These are phyloP conservation scores for Colletotrichum sp. DNA, from an alignment of 2,329 filamentous ascomycete species.

Conservation along the genomic window DNA sequence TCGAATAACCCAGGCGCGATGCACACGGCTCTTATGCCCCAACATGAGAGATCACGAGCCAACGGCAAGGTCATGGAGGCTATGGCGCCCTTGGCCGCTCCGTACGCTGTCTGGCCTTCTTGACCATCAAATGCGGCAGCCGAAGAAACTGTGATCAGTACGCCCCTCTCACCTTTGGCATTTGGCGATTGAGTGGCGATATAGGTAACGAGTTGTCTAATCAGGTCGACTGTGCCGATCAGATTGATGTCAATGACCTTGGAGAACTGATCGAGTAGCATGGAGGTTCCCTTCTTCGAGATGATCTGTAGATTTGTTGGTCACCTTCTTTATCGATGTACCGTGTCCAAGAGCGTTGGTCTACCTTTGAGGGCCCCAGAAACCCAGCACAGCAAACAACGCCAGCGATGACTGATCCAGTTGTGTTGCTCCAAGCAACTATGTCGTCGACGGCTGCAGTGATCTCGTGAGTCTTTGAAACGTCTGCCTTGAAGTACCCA, in stretches of 20 bases:
- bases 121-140: not conserved
- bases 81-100: not conserved
- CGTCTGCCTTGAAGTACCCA: fast-evolving
- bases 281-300: not conserved
- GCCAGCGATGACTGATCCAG: not conserved
- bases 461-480: not conserved
- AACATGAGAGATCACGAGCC: not conserved
- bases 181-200: not conserved
- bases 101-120: not conserved
- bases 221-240: not conserved
- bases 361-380: not conserved
- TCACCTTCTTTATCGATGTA: not conserved
- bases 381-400: not conserved
- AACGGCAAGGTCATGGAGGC: not conserved
- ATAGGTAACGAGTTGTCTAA: not conserved
- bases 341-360: not conserved
- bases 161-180: not conserved
- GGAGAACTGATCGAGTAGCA: not conserved
- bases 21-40: not conserved
- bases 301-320: not conserved
- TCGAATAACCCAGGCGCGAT: not conserved
- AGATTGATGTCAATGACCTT: not conserved
- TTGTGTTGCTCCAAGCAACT: not conserved
- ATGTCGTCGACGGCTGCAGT: not conserved
- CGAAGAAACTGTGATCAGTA: not conserved